A percentile compares a stretch with the other conserved stretches of the same genome.
These are phyloP conservation scores for Sicyos baderoa DNA, from an alignment of 306 rosid species.

Conservation along the genomic window DNA sequence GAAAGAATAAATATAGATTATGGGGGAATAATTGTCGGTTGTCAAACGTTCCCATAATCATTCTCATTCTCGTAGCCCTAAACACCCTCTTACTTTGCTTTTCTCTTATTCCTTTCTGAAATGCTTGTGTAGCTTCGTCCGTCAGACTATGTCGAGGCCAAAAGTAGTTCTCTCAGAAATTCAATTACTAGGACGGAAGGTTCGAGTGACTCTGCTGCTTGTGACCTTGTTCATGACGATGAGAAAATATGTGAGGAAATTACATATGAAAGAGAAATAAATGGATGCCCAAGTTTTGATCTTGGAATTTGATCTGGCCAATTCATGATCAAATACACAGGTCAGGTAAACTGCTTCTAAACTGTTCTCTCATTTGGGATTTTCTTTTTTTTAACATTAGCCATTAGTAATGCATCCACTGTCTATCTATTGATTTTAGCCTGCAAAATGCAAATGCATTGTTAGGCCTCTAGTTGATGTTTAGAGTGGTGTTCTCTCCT, in stretches of 20 bases:
- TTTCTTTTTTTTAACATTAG: neutral
- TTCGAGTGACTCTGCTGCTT: conserved; percentile 21
- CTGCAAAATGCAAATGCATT: neutral
- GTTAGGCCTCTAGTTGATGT: neutral
- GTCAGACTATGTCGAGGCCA: conserved; percentile 33
- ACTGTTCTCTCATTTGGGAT: neutral
- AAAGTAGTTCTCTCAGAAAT: conserved; percentile 26
- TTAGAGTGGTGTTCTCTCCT: neutral
- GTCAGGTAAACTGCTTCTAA: neutral
- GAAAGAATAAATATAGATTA: too few relatives aligned
- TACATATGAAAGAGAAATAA: conserved; percentile 23
- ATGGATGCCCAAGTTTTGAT: conserved; percentile 58
- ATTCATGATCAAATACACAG: neutral
- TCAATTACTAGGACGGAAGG: conserved; percentile 21
- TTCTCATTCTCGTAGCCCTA: too few relatives aligned
- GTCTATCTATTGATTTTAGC: neutral
- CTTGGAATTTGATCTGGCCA: conserved; percentile 49
- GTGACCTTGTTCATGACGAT: conserved; percentile 24
- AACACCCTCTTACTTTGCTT: neutral
- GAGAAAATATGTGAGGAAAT: conserved; percentile 28
- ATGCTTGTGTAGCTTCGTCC: conserved; percentile 19
- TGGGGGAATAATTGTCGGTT: too few relatives aligned
- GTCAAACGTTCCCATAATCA: too few relatives aligned
- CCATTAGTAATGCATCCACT: neutral
- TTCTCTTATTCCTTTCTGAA: neutral